A percentile compares a stretch with the other conserved stretches of the same genome.
Conservation (phyloP, 2,329 filamentous ascomycete genomes). For the Microdochium nivale region DNA sequence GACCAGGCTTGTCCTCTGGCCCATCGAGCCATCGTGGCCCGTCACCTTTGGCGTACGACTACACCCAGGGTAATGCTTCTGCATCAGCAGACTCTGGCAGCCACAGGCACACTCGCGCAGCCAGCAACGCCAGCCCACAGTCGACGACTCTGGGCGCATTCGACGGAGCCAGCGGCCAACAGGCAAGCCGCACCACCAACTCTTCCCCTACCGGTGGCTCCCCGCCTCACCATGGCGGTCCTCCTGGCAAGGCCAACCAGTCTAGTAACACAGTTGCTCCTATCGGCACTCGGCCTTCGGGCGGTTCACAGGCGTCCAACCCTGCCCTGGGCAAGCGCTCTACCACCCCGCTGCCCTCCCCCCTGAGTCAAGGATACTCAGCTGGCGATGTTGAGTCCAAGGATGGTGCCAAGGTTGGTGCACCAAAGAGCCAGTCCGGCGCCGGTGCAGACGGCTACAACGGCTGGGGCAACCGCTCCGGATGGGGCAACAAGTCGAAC, state of each 20-base stretch:
- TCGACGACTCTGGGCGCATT: slow-evolving; percentile 53
- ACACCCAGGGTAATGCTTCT: slow-evolving; percentile 33
- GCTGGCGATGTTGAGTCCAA: slow-evolving; percentile 38
- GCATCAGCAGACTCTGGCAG: slow-evolving; percentile 39
- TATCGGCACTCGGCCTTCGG: slow-evolving; percentile 80
- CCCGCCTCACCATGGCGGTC: slow-evolving; percentile 60
- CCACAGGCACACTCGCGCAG: slow-evolving; percentile 57
- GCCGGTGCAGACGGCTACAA: slow-evolving; percentile 38
- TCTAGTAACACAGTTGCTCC: slow-evolving; percentile 67
- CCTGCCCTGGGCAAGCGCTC: slow-evolving; percentile 68
- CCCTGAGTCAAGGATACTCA: slow-evolving; percentile 65
- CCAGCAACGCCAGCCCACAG: slow-evolving; percentile 79
- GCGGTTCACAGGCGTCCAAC: slow-evolving; percentile 43
- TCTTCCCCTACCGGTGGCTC: slow-evolving; percentile 76
- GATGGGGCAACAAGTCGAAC: slow-evolving; percentile 75
- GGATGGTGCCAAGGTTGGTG: slow-evolving; percentile 32
- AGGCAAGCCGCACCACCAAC: slow-evolving; percentile 69
- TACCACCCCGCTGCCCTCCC: slow-evolving; percentile 87
- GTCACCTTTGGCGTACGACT: slow-evolving; percentile 74
- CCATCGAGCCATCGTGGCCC: slow-evolving; percentile 61
- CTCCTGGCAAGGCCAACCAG: slow-evolving; percentile 44
- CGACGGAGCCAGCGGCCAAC: slow-evolving; percentile 50
- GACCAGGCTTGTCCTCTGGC: slow-evolving; percentile 56
- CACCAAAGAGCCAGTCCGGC: slow-evolving; percentile 45
- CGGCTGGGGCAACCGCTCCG: slow-evolving; percentile 72